Base-by-base conservation (phyloP, 495 filamentous ascomycete genomes). In the Aspergillus nidulans region DNA sequence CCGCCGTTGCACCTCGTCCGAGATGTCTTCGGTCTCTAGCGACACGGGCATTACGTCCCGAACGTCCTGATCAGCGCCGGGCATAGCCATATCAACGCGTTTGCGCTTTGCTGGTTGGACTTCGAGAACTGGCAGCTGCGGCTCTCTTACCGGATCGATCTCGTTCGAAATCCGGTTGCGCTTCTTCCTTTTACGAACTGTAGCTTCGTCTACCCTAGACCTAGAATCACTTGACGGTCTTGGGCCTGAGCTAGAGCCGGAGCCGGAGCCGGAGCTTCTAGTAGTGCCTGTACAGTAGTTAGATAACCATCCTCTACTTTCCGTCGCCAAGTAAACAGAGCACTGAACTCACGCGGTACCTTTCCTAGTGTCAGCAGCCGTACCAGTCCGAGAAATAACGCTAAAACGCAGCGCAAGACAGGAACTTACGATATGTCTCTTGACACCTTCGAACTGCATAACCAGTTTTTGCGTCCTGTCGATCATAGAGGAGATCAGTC, bases 11-110 rank as follows among this genome's bases (percentile, higher is more conserved):
- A 77, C 75, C 34, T 76, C 73, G 19, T 66, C 69, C 0, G 75
- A 77, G 28, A 77, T 77, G 47, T 77, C 75, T 47, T 77, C 75
- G 23, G 72, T 75, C n/a, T 73, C 72, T n/a, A 60, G 21, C 18
- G 68, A 59, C 3, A 66, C 57, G 0, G 67, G 62, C 15, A 62
- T 61, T 28, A 49, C 56, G 39, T 58, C 52, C 21, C 54, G 23
- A 23, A 52, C 51, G 19, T 65, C 65, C 20, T 65, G 61, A 42
- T 63, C 56, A 16, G 8, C 26, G 4, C 54, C 59, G 7, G 67
- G 55, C 15, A 61, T 49, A 3, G 24, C 10, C 39, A 55, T 44
- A 7, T 56, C 60, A 6, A 58, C 26, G 45, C 67, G 49, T 55
- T 66, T 61, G 18, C 62, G 58, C 58, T 73, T 69, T 45, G 64